Conservation (phyloP, 225 moss, liverwort and hornwort genomes). For the Lunularia cruciata region DNA sequence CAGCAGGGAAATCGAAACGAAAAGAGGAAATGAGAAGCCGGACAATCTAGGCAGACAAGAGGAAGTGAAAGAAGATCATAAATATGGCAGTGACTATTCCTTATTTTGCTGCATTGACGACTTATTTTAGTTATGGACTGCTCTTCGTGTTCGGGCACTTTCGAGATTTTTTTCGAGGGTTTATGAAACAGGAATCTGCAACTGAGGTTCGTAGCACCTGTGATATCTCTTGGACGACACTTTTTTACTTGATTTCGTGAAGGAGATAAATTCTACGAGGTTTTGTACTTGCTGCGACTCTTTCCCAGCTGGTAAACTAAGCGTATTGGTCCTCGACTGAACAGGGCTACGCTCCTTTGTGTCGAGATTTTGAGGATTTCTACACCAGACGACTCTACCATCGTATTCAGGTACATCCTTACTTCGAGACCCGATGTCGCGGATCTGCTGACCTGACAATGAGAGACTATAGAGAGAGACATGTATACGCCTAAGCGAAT, state of each 20-base stretch:
- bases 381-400: slow-evolving; percentile 86
- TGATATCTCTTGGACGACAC: not conserved
- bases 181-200: slow-evolving; percentile 44
- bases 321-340: slow-evolving; percentile 1
- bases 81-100: slow-evolving; percentile 79
- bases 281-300: not conserved
- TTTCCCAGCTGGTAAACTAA: not conserved
- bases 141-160: slow-evolving; percentile 83
- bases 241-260: not conserved
- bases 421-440: not conserved
- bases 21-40: slow-evolving; percentile 13
- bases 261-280: not conserved
- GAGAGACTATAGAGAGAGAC: not conserved
- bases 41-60: not conserved
- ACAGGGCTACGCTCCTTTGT: slow-evolving; percentile 84
- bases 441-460: not conserved
- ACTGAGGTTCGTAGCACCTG: slow-evolving; percentile 33
- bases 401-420: slow-evolving; percentile 72
- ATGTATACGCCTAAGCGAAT: not conserved
- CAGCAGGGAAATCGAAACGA: not conserved
- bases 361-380: slow-evolving; percentile 95
- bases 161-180: slow-evolving; percentile 65
- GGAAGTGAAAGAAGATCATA: slow-evolving; percentile 1
- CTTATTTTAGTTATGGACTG: slow-evolving; percentile 84
- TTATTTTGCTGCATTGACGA: slow-evolving; percentile 91